Percentiles rank a stretch among this genome's conserved stretches.
phyloP scores from a whole-genome alignment of 2,329 filamentous ascomycete genomes.

The Calonectria pseudoturangicola region DNA sequence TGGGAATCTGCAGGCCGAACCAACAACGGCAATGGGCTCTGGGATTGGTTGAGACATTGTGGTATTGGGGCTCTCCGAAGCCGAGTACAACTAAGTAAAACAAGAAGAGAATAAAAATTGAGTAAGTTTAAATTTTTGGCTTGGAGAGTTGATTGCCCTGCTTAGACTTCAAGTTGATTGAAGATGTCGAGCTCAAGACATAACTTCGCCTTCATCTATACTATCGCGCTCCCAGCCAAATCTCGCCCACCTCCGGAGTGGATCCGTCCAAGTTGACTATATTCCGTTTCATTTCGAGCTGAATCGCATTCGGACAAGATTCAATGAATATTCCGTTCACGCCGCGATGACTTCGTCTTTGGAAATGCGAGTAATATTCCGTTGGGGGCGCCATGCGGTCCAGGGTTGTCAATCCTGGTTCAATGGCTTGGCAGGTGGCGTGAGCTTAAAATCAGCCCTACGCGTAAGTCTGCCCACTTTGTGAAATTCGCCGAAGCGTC shows the following conservation, averaged over 20 bases:
- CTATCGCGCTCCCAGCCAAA: neutral
- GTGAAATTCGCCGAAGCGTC: slow-evolving; percentile 3
- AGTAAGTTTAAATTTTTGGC: neutral
- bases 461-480: slow-evolving; percentile 9
- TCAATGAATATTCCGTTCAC: slow-evolving; percentile 17
- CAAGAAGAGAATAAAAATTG: slow-evolving; percentile 16
- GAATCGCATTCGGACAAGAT: too few relatives aligned
- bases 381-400: neutral
- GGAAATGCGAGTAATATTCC: slow-evolving; percentile 23
- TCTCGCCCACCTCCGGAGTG: neutral
- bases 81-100: slow-evolving; percentile 22
- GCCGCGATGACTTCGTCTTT: neutral
- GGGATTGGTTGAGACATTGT: slow-evolving; percentile 35
- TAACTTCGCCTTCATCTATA: slow-evolving; percentile 10
- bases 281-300: neutral
- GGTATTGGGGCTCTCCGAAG: slow-evolving; percentile 27
- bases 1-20: slow-evolving; percentile 21
- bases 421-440: neutral
- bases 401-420: neutral
- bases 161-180: slow-evolving; percentile 29
- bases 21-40: slow-evolving; percentile 18
- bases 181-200: slow-evolving; percentile 18
- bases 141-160: slow-evolving; percentile 29
- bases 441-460: slow-evolving; percentile 26
- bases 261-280: neutral